Conservation (phyloP, 208 protist genomes). For the Acanthamoeba divionensis region DNA sequence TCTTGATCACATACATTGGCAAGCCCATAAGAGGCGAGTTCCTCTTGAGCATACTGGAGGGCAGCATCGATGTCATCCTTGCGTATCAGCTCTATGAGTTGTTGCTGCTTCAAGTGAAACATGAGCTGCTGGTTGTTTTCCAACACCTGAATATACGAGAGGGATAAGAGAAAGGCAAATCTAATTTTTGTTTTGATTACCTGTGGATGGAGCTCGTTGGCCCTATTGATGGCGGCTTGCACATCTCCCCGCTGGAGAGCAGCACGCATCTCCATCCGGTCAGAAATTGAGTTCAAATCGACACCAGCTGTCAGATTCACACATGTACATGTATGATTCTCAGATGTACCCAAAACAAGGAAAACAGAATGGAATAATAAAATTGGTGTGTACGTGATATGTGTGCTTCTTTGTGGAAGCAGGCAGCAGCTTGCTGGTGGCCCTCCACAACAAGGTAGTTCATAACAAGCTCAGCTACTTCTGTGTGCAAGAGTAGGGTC, state of each 20-base stretch:
- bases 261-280: constrained; percentile 75
- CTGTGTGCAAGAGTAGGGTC: too few species aligned
- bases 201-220: constrained; percentile 80
- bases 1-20: constrained; percentile 70
- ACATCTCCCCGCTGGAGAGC: constrained; percentile 77
- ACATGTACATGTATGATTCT: not conserved
- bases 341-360: not conserved
- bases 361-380: not conserved
- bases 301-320: not conserved
- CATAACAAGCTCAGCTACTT: constrained; percentile 81
- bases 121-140: constrained; percentile 77
- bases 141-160: constrained; percentile 63
- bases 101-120: constrained; percentile 84
- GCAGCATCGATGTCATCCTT: constrained; percentile 70
- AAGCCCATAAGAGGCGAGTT: constrained; percentile 74
- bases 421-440: constrained; percentile 82
- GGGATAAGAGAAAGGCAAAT: not conserved
- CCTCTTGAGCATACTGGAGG: constrained; percentile 82
- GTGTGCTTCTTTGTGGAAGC: constrained; percentile 78
- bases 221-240: constrained; percentile 75
- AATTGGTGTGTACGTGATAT: constrained; percentile 55
- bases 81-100: constrained; percentile 84
- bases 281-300: constrained; percentile 66
- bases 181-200: not conserved
- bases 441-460: constrained; percentile 85